Conservation (phyloP, 352 stramenopile species). For the Globisporangium viniferum region DNA sequence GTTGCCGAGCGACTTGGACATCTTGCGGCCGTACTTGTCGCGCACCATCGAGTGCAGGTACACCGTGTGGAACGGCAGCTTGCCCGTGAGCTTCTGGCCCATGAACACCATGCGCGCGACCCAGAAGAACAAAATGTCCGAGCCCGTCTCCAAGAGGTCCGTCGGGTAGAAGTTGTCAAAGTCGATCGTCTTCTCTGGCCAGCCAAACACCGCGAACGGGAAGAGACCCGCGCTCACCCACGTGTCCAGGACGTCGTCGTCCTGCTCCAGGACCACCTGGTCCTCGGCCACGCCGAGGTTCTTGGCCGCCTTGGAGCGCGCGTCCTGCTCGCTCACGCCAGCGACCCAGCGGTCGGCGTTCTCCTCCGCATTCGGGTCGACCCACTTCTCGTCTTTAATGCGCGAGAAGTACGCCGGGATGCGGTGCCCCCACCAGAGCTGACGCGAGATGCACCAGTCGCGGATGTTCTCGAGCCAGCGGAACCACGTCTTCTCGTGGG, state of each 20-base stretch:
- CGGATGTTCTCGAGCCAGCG: constrained; percentile 98
- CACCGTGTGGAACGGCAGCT: constrained; percentile 96
- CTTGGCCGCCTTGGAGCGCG: constrained; percentile 75
- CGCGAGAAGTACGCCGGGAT: constrained; percentile 98
- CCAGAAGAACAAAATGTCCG: constrained; percentile 99
- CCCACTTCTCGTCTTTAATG: constrained; percentile 73
- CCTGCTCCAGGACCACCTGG: constrained; percentile 91
- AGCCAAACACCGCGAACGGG: constrained; percentile 88
- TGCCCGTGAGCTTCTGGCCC: constrained; percentile 95
- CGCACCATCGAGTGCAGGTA: constrained; percentile 98
- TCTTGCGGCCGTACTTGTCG: constrained; percentile 98
- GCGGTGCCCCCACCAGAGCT: constrained; percentile 99
- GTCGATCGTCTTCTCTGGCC: constrained; percentile 60
- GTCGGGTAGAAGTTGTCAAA: constrained; percentile 95
- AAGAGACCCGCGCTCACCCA: constrained; percentile 99
- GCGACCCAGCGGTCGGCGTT: constrained; percentile 69
- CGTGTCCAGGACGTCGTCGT: constrained; percentile 99
- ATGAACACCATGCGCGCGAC: constrained; percentile 97
- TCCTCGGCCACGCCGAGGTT: constrained; percentile 61
- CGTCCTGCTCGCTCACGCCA: constrained; percentile 83
- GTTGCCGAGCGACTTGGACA: constrained; percentile 99
- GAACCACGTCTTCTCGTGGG: constrained; percentile 95
- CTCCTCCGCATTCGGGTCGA: constrained; percentile 72
- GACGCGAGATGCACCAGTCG: constrained; percentile 99
- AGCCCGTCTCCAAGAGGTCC: constrained; percentile 97